Base-by-base conservation (phyloP, 1,139 yeast species). In the Yamadazyma membranifaciens region DNA sequence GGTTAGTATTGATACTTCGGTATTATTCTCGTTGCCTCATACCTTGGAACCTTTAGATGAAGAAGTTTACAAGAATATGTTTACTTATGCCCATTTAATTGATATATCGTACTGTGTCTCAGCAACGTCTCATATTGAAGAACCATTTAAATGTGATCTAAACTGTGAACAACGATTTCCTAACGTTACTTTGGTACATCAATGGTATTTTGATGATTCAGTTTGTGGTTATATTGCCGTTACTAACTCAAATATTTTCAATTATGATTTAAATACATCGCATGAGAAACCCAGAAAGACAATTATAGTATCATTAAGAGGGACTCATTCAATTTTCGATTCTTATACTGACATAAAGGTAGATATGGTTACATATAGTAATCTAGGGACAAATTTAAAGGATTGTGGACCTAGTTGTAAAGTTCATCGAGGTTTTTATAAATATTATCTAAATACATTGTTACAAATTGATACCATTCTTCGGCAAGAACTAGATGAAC, bases 51-150 rank as follows among this genome's bases (percentile, higher is more conserved):
- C 37, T 2, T 14, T 50, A 11, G 65, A 65, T 39, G 32, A 38
- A 1, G 56, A 52, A 6, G 51, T 65, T 14, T 65, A 62, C 40
- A 40, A 53, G 22, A 59, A 62, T 37, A 54, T 69, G 42, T 64
- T 54, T 51, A 65, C 69, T 4, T 67, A 68, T 48, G 77, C 80
- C 2, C 78, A 73, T 50, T 55, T 75, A 33, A 69, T 71, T 33
- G 80, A 75, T 44, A 72, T 74, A 16, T 60, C 79, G 9, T 76
- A 76, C 46, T 76, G 81, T 47, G 63, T 76, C 1, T 68, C 76
- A 2, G 55, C 61, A 2, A 45, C 63, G 1, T 54, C 63, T 3
- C 52, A 54, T 5, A 65, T 76, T 6, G 51, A 57, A 2, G 53
- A 56, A 22, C 81, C 81, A 0, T 76, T 76, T 46, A 47, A 57